These are phyloP conservation scores for Blastobotrys buckinghamii DNA, from an alignment of 1,139 yeast species.

Conservation along the genomic window DNA sequence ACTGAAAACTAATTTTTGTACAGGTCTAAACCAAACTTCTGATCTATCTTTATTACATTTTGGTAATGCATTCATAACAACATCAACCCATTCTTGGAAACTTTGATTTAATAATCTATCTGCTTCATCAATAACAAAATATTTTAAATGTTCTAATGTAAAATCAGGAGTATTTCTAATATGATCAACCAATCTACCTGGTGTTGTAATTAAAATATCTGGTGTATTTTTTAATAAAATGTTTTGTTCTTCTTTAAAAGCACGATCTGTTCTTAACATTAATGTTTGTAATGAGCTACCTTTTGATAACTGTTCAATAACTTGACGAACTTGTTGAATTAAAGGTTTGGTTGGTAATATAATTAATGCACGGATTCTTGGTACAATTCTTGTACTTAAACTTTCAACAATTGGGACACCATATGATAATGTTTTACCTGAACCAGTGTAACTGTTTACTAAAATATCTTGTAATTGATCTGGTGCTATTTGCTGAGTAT, in stretches of 20 bases:
- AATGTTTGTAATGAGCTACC: constrained; percentile 63
- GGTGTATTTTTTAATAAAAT: constrained; percentile 48
- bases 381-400: constrained; percentile 58
- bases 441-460: constrained; percentile 93
- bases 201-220: constrained; percentile 78
- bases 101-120: constrained; percentile 85
- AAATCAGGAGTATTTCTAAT: constrained; percentile 37
- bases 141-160: constrained; percentile 49
- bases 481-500: constrained; percentile 49
- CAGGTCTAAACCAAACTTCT: constrained; percentile 28
- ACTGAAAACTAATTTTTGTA: constrained; percentile 69
- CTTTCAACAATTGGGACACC: constrained; percentile 75
- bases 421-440: constrained; percentile 93
- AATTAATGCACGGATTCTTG: constrained; percentile 67
- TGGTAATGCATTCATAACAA: constrained; percentile 47
- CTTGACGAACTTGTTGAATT: constrained; percentile 70
- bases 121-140: constrained; percentile 88
- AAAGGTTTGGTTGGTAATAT: constrained; percentile 89
- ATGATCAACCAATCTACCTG: constrained; percentile 94
- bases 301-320: constrained; percentile 52
- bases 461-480: constrained; percentile 51
- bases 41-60: constrained; percentile 11
- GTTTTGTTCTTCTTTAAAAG: constrained; percentile 60
- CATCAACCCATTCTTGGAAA: constrained; percentile 87
- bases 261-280: constrained; percentile 54